Evolutionary conservation across 495 filamentous ascomycete species (phyloP), one percentile per base, ranked within the genome.

Genomic region (Staphylotrichum longicolle): DNA sequence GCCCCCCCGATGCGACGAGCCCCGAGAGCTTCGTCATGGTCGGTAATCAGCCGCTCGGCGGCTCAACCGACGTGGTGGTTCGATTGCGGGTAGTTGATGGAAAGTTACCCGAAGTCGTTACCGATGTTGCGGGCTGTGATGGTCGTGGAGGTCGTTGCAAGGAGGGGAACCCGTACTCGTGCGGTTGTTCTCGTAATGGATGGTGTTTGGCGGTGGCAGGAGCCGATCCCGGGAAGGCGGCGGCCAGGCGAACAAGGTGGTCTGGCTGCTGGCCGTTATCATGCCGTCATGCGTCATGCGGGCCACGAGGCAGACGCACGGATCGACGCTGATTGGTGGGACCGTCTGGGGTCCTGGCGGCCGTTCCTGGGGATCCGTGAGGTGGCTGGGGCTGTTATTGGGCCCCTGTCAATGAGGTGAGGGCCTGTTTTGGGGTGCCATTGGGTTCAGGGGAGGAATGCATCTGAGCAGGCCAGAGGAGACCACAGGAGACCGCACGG

Each of bases 1-100:
- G 65, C 60, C 70, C 71, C 57, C 67, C 66, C 46, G 66, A 61
- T 44, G 66, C 73, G 68, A 75, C 62, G 64, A 79, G 71, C 57
- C 64, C 60, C 54, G 64, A 62, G 40, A 70, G 58, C 60, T 64
- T 70, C 47, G 65, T 63, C 72, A 75, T 75, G 48, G 61, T 64
- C 20, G 41, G 5, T 40, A 40, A 50, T 49, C 32, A 51, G 56
- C 72, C 70, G 68, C 72, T 66, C 68, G 54, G 65, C 72, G 70
- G 72, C 72, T 35, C 42, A 46, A 45, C 33, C 34, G 39, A 63
- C 20, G 33, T 9, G 39, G 51, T 11, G 33, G n/a, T 33, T 7
- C 4, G 30, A 27, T 27, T 27, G 20, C 20, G 1, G 20, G 20
- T 30, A 33, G 11, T 10, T 37, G 37, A 54, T 27, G 20, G 20